Evolutionary conservation across 2,329 filamentous ascomycete genomes (phyloP).

Genomic region (Ophiosphaerella korrae): DNA sequence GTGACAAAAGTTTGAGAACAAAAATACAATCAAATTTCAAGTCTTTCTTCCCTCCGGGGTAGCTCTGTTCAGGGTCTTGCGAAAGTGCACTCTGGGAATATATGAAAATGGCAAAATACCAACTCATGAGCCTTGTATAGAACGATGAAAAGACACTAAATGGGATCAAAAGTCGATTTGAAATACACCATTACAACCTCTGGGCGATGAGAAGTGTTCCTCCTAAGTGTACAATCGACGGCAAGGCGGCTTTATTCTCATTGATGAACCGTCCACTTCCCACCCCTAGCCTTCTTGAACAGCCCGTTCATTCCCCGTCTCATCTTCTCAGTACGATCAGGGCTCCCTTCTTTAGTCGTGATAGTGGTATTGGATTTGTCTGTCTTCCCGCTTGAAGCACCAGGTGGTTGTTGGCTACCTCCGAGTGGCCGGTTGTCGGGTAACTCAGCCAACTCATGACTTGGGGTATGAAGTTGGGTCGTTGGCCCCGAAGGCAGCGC

Average conservation of each 20-base stretch:
- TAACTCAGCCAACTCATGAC: slow-evolving; percentile 22
- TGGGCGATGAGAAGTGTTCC: no score
- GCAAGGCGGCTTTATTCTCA: background rate
- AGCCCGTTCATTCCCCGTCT: slow-evolving; percentile 11
- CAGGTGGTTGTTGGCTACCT: background rate
- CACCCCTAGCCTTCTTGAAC: slow-evolving; percentile 13
- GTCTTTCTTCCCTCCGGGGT: no score
- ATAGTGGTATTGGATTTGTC: slow-evolving; percentile 3
- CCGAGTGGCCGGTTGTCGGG: slow-evolving; percentile 9
- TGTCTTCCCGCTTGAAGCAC: slow-evolving; percentile 1
- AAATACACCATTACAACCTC: no score
- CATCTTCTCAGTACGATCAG: slow-evolving; percentile 12
- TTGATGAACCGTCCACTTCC: slow-evolving; percentile 10
- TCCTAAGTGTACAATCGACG: no score
- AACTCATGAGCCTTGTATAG: no score
- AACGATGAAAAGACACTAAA: no score
- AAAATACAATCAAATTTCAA: no score
- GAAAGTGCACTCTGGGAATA: no score
- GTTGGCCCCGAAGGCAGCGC: background rate
- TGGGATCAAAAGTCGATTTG: no score
- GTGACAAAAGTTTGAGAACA: no score
- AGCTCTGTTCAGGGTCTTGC: no score
- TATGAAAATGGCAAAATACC: no score
- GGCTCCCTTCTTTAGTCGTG: slow-evolving; percentile 1
- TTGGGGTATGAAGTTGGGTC: slow-evolving; percentile 11